Base-by-base conservation (phyloP, 2,329 filamentous ascomycete species). In the Curvularia verruculosa region DNA sequence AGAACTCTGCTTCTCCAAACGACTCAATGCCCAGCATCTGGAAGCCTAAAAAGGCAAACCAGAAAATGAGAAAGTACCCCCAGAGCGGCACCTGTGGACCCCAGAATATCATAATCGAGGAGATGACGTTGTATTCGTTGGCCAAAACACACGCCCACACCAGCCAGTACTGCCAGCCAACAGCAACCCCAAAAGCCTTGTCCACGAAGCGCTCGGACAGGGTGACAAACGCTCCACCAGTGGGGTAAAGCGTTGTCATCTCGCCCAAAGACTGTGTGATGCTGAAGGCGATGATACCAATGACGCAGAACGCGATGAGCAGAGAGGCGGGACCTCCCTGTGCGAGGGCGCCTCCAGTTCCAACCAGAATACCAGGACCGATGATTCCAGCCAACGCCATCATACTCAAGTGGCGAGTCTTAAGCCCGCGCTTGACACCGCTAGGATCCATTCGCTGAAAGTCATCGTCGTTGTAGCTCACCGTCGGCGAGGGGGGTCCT, bases 241-340 rank as follows among this genome's bases (percentile, higher is more conserved):
- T 87, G 0, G 89, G 89, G 63, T 88, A 91, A 1, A 91, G 76
- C 6, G 89, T 91, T 3, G 89, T 89, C 66, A 92, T 79, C 72
- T 92, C 89, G 19, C 89, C 89, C 6, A 92, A 78, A 4, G 85
- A 88, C 79, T 91, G 89, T 85, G 90, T 91, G 62, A 89, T 84
- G 63, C 80, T 82, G 57, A 69, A 84, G 1, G 89, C 88, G 58
- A 91, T 84, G 59, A 91, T 82, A 12, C 87, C 90, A 56, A 92
- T 85, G 60, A 91, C 82, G 10, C 87, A 89, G 62, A 92, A 93
- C 1, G 89, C 89, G 68, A 92, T 91, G 34, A 92, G 73, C 47
- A 91, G 76, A 0, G 88, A 86, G 0, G 88, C 89, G 15, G 90
- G 89, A 0, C 90, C 90, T 53, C 89, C 89, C 40, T 82, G 84